Conservation (phyloP, 106 monocot species). For the Platanthera guangdongensis region DNA sequence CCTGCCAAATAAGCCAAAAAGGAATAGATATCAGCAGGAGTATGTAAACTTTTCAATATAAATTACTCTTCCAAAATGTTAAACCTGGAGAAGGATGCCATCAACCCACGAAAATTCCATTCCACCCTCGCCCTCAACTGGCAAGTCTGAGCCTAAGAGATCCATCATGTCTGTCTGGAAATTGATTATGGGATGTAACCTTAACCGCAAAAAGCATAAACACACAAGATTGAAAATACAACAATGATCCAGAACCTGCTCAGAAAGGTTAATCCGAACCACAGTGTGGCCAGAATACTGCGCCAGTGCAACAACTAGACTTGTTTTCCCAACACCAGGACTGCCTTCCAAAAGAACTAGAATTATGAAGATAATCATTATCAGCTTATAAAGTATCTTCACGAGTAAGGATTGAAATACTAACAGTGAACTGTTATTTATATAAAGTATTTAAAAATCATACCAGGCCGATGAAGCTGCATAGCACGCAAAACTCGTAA, state of each 20-base stretch:
- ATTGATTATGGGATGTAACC: not conserved
- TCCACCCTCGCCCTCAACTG: slow-evolving; percentile 50
- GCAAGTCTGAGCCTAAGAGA: slow-evolving; percentile 86
- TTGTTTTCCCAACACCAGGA: slow-evolving; percentile 98
- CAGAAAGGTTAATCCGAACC: slow-evolving; percentile 92
- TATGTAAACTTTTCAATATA: slow-evolving; percentile 1
- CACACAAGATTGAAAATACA: not conserved
- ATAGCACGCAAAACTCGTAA: slow-evolving; percentile 84
- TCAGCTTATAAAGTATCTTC: slow-evolving; percentile 4
- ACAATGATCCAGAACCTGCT: slow-evolving; percentile 55
- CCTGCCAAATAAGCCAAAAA: slow-evolving; percentile 29
- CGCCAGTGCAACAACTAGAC: slow-evolving; percentile 81
- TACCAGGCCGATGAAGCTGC: slow-evolving; percentile 85
- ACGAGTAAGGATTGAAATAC: not conserved
- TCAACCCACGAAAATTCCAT: slow-evolving; percentile 95
- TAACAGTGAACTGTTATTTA: not conserved
- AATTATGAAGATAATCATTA: not conserved
- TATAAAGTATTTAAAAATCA: not conserved
- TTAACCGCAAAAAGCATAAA: not conserved
- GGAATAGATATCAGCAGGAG: not conserved
- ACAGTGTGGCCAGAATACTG: slow-evolving; percentile 82
- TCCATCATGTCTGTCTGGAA: slow-evolving; percentile 98
- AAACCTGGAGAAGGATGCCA: slow-evolving; percentile 93
- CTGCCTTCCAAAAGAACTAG: slow-evolving; percentile 93
- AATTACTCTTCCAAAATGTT: not conserved